Evolutionary conservation across 208 protist genomes (phyloP).

Genomic region (Wallacemonas sp.): DNA sequence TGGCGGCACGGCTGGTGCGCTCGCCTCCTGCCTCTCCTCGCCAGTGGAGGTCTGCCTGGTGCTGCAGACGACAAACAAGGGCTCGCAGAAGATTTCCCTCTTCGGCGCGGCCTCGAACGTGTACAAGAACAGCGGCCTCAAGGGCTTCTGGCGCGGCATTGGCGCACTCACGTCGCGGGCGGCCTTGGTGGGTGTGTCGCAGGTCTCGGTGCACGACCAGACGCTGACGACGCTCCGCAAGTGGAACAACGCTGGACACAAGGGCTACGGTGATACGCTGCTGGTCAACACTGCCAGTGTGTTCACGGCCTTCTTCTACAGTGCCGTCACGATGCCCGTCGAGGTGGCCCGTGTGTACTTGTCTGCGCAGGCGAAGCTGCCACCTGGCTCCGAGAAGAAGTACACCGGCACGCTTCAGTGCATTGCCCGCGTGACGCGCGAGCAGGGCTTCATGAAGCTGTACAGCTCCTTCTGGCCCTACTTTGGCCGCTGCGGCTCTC

Average conservation of each 20-base stretch:
- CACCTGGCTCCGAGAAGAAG: constrained; percentile 36
- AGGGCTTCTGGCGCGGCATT: constrained; percentile 84
- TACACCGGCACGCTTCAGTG: constrained; percentile 84
- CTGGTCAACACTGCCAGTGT: constrained; percentile 80
- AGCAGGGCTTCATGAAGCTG: constrained; percentile 79
- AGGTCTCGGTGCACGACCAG: constrained; percentile 93
- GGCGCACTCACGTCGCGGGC: constrained; percentile 78
- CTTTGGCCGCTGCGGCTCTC: constrained; percentile 80
- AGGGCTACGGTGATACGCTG: constrained; percentile 54
- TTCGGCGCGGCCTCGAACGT: constrained; percentile 37
- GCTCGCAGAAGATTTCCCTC: constrained; percentile 49
- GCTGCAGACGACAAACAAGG: constrained; percentile 82
- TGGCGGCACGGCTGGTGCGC: constrained; percentile 71
- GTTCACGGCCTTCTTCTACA: constrained; percentile 84
- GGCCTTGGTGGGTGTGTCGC: constrained; percentile 81
- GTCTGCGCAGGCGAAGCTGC: constrained; percentile 76
- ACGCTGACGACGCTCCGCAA: constrained; percentile 69
- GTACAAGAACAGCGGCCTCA: constrained; percentile 46
- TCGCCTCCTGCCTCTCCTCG: constrained; percentile 84
- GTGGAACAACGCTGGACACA: constrained; percentile 26
- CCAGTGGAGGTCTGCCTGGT: constrained; percentile 91
- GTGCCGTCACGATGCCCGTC: constrained; percentile 87
- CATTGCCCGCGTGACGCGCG: constrained; percentile 62
- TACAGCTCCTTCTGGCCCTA: constrained; percentile 90
- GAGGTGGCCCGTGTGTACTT: constrained; percentile 90